A percentile compares a stretch with the other conserved stretches of the same genome.
These are phyloP conservation scores for Discostella stelligeroides DNA, from an alignment of 108 stramenopile genomes.

Conservation along the genomic window DNA sequence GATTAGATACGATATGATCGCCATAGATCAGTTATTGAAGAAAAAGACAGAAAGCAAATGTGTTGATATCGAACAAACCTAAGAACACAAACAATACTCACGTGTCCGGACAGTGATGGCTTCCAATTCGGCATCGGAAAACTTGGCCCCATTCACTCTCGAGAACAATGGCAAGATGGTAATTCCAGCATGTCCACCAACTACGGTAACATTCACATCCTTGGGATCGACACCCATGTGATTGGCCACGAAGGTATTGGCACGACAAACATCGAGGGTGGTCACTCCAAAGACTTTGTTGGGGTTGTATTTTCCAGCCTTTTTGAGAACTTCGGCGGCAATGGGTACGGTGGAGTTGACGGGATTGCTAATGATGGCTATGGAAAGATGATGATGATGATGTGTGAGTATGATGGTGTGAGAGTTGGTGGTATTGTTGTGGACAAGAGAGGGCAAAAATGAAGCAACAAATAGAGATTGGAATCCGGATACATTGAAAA, in stretches of 20 bases:
- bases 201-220: constrained; percentile 93
- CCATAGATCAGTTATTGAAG: neutral
- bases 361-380: constrained; percentile 99
- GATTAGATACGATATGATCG: no score
- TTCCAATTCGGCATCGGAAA: constrained; percentile 87
- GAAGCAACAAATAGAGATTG: no score
- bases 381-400: neutral
- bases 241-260: constrained; percentile 97
- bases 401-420: no score
- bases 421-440: no score
- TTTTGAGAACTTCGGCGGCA: constrained; percentile 96
- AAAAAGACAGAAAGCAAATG: constrained; percentile 6
- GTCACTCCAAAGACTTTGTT: constrained; percentile 97
- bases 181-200: constrained; percentile 99
- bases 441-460: no score
- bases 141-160: constrained; percentile 88
- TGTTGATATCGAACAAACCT: no score
- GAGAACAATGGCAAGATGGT: constrained; percentile 98
- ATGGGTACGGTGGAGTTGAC: constrained; percentile 99
- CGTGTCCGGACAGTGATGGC: constrained; percentile 93
- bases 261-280: constrained; percentile 98
- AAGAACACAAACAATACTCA: no score
- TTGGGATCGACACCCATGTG: constrained; percentile 86
- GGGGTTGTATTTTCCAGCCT: constrained; percentile 93
- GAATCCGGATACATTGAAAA: no score